phyloP scores from a whole-genome alignment of 2,329 filamentous ascomycete species.

The Plenodomus lindquistii region DNA sequence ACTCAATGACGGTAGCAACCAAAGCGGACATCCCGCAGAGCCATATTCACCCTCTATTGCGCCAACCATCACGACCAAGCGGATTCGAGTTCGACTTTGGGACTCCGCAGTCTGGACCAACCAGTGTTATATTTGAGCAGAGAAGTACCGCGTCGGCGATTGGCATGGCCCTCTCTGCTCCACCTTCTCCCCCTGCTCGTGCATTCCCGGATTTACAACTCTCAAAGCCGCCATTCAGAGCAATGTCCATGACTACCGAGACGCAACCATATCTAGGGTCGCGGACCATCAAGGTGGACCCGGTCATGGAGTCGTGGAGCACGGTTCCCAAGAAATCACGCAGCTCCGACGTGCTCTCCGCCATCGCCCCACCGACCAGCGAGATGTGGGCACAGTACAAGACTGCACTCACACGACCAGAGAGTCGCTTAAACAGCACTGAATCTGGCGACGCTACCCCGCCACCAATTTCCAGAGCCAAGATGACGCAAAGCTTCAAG shows the following conservation, averaged over 20 bases:
- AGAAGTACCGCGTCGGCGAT: slow-evolving; percentile 4
- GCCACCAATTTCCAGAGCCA: slow-evolving; percentile 9
- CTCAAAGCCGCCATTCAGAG: background rate
- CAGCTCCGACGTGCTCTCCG: slow-evolving; percentile 3
- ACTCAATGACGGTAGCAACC: slow-evolving; percentile 3
- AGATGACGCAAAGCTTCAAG: slow-evolving; percentile 6
- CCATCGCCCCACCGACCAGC: slow-evolving; percentile 1
- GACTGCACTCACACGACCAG: slow-evolving; percentile 10
- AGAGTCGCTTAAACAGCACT: slow-evolving; percentile 3
- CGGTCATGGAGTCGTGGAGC: background rate
- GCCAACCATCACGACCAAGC: slow-evolving; percentile 4
- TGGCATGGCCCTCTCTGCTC: slow-evolving; percentile 18
- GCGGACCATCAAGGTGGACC: slow-evolving; percentile 1
- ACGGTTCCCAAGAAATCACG: background rate
- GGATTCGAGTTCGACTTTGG: slow-evolving; percentile 13
- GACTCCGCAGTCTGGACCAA: background rate
- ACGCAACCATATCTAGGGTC: slow-evolving; percentile 2
- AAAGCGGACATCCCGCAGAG: slow-evolving; percentile 5
- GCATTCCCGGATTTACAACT: background rate
- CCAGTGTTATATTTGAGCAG: background rate
- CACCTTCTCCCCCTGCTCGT: slow-evolving; percentile 8
- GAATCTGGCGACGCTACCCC: background rate
- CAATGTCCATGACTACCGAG: slow-evolving; percentile 2
- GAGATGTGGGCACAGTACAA: slow-evolving; percentile 19
- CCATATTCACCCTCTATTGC: slow-evolving; percentile 14